phyloP scores from a whole-genome alignment of 768 basidiomycete genomes.

The Suillus alpinus region DNA sequence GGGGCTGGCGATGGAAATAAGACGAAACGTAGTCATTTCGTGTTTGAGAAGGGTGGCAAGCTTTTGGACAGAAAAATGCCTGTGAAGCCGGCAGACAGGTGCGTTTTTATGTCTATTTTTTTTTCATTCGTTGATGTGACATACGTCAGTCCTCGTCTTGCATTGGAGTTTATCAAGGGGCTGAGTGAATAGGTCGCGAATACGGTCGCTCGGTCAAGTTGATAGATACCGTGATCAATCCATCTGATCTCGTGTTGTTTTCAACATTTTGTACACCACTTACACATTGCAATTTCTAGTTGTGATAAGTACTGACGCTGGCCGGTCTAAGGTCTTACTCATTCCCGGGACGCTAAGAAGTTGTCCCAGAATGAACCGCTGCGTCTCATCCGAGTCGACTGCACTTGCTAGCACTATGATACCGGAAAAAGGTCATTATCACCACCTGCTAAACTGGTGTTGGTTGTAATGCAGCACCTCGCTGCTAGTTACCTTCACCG shows the following conservation, averaged over 20 bases:
- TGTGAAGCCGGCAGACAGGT: conserved; percentile 88
- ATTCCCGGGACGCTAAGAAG: neutral
- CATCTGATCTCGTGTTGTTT: neutral
- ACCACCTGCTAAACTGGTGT: no score
- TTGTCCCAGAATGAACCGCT: neutral
- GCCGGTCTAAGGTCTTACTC: neutral
- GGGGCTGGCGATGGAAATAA: conserved; percentile 79
- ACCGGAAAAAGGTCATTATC: no score
- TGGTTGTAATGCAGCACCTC: no score
- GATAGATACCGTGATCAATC: neutral
- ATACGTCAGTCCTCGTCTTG: conserved; percentile 51
- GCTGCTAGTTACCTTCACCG: no score
- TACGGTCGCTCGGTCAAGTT: neutral
- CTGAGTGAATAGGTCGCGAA: conserved; percentile 10
- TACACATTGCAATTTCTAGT: neutral
- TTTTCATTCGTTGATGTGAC: neutral
- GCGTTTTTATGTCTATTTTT: neutral
- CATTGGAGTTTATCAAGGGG: conserved; percentile 67
- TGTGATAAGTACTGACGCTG: neutral
- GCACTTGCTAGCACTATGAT: no score
- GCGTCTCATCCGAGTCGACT: neutral
- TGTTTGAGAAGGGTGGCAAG: conserved; percentile 90
- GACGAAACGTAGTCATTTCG: conserved; percentile 90
- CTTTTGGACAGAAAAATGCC: conserved; percentile 81
- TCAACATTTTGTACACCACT: neutral